Percentiles rank a stretch among this genome's conserved stretches.
Conservation (phyloP, 1,139 yeast species). For the Waltiozyma solani region DNA sequence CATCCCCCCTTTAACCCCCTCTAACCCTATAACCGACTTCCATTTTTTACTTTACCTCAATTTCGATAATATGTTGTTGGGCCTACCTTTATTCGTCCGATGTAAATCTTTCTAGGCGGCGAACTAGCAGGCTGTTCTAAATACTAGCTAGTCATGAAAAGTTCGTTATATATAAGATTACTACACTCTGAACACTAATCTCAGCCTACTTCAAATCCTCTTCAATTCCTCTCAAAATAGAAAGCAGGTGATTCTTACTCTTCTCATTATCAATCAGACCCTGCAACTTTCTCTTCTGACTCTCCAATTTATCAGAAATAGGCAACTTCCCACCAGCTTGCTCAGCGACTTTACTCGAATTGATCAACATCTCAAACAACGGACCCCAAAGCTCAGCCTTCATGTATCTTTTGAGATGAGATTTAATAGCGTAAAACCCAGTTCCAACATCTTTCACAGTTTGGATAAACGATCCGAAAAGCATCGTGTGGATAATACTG, state of each 20-base stretch:
- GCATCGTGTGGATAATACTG: conserved; percentile 57
- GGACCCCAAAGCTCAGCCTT: conserved; percentile 62
- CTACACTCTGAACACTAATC: too few species aligned
- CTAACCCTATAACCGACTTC: too few species aligned
- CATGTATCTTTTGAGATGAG: conserved; percentile 67
- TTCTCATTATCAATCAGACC: conserved; percentile 15
- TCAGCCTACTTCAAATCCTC: conserved; percentile 11
- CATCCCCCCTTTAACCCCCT: too few species aligned
- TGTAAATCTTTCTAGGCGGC: too few species aligned
- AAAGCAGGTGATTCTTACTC: conserved; percentile 7
- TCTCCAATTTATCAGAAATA: conserved; percentile 27
- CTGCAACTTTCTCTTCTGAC: conserved; percentile 35
- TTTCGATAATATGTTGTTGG: too few species aligned
- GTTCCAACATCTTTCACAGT: conserved; percentile 27
- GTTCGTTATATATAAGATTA: too few species aligned
- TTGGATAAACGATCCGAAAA: conserved; percentile 58
- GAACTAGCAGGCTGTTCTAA: too few species aligned
- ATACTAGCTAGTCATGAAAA: too few species aligned
- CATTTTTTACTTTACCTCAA: too few species aligned
- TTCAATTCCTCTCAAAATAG: conserved; percentile 11
- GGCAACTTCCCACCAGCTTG: conserved; percentile 26
- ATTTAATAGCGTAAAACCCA: conserved; percentile 5
- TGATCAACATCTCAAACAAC: conserved; percentile 54
- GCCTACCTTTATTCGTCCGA: too few species aligned
- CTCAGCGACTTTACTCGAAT: conserved; percentile 31